Evolutionary conservation across 2,329 filamentous ascomycete genomes (phyloP), one percentile per base, ranked within the genome.

Genomic region (Calonectria ilicicola): DNA sequence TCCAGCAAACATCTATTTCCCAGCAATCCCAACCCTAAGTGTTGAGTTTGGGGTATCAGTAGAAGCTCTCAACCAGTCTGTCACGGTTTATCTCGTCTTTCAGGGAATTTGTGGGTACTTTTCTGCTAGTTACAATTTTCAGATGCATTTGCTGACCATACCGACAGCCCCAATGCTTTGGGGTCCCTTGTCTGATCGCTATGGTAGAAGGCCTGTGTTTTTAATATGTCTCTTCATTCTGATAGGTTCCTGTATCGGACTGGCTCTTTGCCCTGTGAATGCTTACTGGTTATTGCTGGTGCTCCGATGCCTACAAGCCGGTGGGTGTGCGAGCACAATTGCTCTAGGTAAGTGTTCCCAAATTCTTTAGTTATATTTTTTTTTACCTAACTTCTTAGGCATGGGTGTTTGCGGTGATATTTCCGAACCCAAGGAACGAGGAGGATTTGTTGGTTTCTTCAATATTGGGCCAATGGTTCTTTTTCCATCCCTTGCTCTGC

Each of bases 1-100:
- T 35, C 82, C 82, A 0, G 81, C 82, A 29, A 83, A 82, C 72
- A 83, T 83, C 27, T 83, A 83, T 58, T 81, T 83, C 32, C 82
- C 81, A 1, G 81, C 81, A 4, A 79, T 83, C 3, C 81, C 81
- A 0, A 77, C 76, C 6, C 66, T 83, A 9, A 70, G 80, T 3
- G 49, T 63, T 0, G 81, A 76, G n/a, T 83, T 83, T 47, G 60
- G 77, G 6, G 65, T 75, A 60, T 81, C 81, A 1, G 77, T 79
- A 5, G 82, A 82, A 40, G 68, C 70, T 5, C 72, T 83, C n/a
- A 83, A 83, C 69, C 75, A 79, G 60, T 81, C 81, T 0, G 81
- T 83, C 1, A 83, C 82, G 0, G 79, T 78, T 0, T 84, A 83
- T 27, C 73, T 84, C 3, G 72, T 78, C 0, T 80, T 83, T 72